A percentile compares a stretch with the other conserved stretches of the same genome.
Conservation (phyloP, 192 early-diverging fungal genomes). For the Coemansia sp. region DNA sequence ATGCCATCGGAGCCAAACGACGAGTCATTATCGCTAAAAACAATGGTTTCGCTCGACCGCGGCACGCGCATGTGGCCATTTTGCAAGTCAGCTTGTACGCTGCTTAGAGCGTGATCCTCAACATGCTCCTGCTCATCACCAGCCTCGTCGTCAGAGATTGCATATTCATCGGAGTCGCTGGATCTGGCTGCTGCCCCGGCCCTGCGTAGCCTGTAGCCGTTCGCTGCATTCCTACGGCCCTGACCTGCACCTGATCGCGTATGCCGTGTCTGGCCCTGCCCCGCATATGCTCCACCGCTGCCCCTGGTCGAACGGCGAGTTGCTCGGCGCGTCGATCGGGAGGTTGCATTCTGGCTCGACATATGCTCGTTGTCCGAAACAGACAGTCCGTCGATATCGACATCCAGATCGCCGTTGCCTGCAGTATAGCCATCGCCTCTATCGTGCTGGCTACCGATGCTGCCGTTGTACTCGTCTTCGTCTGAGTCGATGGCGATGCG, state of each 20-base stretch:
- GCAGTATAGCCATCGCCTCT: too few relatives aligned
- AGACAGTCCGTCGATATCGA: conserved; percentile 17
- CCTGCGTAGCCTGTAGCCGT: not conserved
- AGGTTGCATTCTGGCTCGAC: not conserved
- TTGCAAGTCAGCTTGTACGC: not conserved
- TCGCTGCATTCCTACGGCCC: not conserved
- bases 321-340: not conserved
- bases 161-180: not conserved
- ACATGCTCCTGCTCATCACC: not conserved
- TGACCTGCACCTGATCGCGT: not conserved
- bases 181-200: not conserved
- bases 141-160: not conserved
- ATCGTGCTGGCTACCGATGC: not conserved
- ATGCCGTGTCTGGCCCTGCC: not conserved
- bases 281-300: not conserved
- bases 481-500: conserved; percentile 42
- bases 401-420: conserved; percentile 12
- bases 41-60: conserved; percentile 6
- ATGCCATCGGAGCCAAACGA: not conserved
- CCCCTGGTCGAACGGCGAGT: not conserved
- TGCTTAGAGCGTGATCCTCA: conserved; percentile 8
- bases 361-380: conserved; percentile 14
- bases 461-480: conserved; percentile 18
- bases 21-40: conserved; percentile 13
- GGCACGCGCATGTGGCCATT: conserved; percentile 25